Evolutionary conservation across 2,329 filamentous ascomycete genomes (phyloP), one percentile per base, ranked within the genome.

Genomic region (Alternaria burnsii): DNA sequence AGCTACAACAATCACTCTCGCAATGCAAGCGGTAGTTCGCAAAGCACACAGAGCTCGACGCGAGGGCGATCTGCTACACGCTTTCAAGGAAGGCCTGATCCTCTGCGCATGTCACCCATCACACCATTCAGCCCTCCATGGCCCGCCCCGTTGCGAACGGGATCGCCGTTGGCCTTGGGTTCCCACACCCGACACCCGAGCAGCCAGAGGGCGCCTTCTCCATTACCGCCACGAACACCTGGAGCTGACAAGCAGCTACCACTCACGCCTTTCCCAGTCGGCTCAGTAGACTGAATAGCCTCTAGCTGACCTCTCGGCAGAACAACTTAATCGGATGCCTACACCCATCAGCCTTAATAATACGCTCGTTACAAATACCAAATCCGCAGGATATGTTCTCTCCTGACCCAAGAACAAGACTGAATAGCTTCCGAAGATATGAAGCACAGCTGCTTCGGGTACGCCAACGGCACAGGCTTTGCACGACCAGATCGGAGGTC

Each of bases 261-360:
- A 10, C 48, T 76, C 9, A 77, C 74, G n/a, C 74, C 74, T 5
- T 73, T 76, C 11, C 74, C 74, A 0, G 65, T 73, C 3, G 53
- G 58, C 22, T 30, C 20, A n/a, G 34, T 3, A 20, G 43, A 28
- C 30, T 59, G 43, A 58, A 20, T n/a, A 6, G 0, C 18, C 30
- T 8, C 28, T 14, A 16, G 14, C 34, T 24, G 40, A 34, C 20
- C 26, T 14, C 5, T 22, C 1, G 28, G 28, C 32, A 26, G 18
- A 12, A 1, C 14, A 18, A 3, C 34, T 24, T 12, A 24, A n/a
- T 24, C 20, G 12, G 40, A 16, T 42, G 12, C 14, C 5, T 24
- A 50, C 20, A 22, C 36, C 12, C 30, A 50, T 14, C 24, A 32
- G 20, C 32, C 20, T 20, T 10, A 12, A 52, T 26, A n/a, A 52